Evolutionary conservation across 2,329 filamentous ascomycete genomes (phyloP), one percentile per base, ranked within the genome.

Genomic region (Chaetomiaceae sp.): DNA sequence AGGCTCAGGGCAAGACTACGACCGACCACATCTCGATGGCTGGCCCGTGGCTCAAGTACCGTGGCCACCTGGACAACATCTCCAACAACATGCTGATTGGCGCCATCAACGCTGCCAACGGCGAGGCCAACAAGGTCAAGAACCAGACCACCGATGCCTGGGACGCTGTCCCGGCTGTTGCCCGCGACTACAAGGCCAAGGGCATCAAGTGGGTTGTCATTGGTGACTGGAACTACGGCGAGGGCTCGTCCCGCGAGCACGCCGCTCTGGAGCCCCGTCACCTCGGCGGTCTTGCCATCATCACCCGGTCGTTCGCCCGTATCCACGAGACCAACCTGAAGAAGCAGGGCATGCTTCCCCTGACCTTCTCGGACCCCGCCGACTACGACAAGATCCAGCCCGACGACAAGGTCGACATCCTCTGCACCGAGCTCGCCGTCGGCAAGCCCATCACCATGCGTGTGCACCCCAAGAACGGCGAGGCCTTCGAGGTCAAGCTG

Each of bases 311-410:
- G 61, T 99, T 99, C 71, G 94, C 94, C 68, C 94, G 94, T 88
- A 99, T 99, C 70, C 94, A 99, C 83, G 94, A 99, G 83, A 99
- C 94, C 80, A 99, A 99, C 84, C 78, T 99, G 80, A 99, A 99
- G 89, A 99, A 99, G 87, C 94, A 99, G 84, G 94, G 94, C 77
- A 96, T 99, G 92, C 88, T 99, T 77, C 94, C 94, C 68, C 83
- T 99, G 62, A 97, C 91, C 66, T 99, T 99, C 78, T 76, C 84
- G 54, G 85, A 97, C 71, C 92, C 92, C 53, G 92, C 87, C 71
- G 94, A 99, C 75, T 99, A 99, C 75, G 94, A 99, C 74, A 95
- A 89, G 83, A 91, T 99, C 74, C 84, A 87, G 71, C 88, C 91
- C 63, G 86, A 94, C 58, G 94, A 96, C 81, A 91, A 87, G 77